Percentiles rank a stretch among this genome's conserved stretches.
Conservation (phyloP, 169 alveolate species). For the Eimeria acervulina region DNA sequence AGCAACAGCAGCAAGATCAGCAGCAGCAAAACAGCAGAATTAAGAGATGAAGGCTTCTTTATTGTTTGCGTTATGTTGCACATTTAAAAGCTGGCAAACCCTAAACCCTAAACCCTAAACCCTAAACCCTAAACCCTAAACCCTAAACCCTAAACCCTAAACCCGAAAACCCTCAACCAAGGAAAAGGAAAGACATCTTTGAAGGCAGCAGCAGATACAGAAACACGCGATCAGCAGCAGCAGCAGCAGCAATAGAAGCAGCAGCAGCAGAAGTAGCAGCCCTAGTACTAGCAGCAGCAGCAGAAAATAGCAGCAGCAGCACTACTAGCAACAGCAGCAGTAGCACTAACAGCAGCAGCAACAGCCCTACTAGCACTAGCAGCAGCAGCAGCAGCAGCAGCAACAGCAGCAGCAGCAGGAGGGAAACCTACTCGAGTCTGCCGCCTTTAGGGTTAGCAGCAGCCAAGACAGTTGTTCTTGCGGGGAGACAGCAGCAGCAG, state of each 20-base stretch:
- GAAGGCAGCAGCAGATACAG: background rate
- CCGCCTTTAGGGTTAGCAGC: conserved; percentile 73
- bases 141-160: background rate
- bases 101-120: background rate
- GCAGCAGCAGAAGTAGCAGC: background rate
- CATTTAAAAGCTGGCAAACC: no score
- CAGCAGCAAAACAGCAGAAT: background rate
- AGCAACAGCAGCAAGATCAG: no score
- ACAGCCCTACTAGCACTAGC: background rate
- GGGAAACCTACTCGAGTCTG: background rate
- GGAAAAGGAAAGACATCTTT: background rate
- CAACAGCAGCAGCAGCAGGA: conserved; percentile 11
- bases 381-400: background rate
- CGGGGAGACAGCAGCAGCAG: conserved; percentile 72
- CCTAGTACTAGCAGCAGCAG: background rate
- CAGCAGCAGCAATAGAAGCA: background rate
- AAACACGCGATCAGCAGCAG: background rate
- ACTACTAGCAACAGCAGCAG: background rate
- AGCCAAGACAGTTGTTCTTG: conserved; percentile 44
- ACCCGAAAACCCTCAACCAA: background rate
- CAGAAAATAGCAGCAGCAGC: background rate
- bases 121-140: background rate
- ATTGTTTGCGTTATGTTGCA: no score
- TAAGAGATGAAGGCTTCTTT: background rate
- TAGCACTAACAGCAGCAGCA: background rate